A percentile compares a stretch with the other conserved stretches of the same genome.
Conservation (phyloP, 495 filamentous ascomycete genomes). For the Gamarada debralockiae region DNA sequence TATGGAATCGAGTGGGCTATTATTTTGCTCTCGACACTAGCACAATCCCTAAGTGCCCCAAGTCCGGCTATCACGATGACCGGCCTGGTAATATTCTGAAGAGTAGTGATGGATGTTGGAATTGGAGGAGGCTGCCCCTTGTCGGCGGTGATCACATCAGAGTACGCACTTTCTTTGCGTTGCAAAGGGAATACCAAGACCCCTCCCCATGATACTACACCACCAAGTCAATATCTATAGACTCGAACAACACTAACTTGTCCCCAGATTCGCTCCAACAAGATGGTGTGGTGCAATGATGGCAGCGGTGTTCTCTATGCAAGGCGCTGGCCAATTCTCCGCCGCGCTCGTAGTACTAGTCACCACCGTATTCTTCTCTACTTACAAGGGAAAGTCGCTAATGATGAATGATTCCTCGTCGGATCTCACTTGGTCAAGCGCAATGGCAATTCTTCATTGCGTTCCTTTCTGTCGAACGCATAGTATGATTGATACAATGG, state of each 20-base stretch:
- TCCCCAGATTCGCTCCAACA: slow-evolving; percentile 68
- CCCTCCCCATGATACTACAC: no score
- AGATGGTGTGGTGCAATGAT: slow-evolving; percentile 88
- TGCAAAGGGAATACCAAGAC: background rate
- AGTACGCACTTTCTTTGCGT: slow-evolving; percentile 42
- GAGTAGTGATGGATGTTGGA: slow-evolving; percentile 63
- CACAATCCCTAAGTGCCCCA: slow-evolving; percentile 53
- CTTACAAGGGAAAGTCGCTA: no score
- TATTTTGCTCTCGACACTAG: slow-evolving; percentile 65
- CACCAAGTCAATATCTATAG: no score
- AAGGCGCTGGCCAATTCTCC: slow-evolving; percentile 61
- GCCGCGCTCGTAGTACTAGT: slow-evolving; percentile 71
- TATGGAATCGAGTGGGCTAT: slow-evolving; percentile 74
- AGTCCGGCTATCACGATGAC: slow-evolving; percentile 59
- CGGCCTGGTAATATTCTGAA: slow-evolving; percentile 78
- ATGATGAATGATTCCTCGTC: no score
- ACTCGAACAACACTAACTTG: background rate
- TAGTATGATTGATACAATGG: no score
- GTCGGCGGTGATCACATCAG: slow-evolving; percentile 75
- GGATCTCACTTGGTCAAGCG: no score
- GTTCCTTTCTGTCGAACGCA: no score
- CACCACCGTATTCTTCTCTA: slow-evolving; percentile 65
- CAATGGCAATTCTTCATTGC: no score
- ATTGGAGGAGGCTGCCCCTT: slow-evolving; percentile 82
- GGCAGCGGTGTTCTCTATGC: slow-evolving; percentile 84